Evolutionary conservation across 1,284 basidiomycete genomes (phyloP).

Genomic region (Uromyces viciae-fabae): DNA sequence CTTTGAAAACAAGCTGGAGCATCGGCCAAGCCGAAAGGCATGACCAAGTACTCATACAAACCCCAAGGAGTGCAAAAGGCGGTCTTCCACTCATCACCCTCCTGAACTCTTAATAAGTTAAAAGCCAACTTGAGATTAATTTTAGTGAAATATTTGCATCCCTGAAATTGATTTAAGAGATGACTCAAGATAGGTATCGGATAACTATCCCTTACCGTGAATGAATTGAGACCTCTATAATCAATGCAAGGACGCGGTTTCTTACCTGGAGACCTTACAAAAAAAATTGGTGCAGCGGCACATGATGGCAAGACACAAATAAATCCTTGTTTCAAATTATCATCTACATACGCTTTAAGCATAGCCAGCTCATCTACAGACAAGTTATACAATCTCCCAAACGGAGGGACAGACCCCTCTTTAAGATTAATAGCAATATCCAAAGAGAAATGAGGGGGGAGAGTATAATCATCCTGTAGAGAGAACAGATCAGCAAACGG

Average conservation of each 20-base stretch:
- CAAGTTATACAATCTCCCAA: slow-evolving; percentile 1
- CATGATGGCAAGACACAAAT: not conserved
- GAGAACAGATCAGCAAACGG: not conserved
- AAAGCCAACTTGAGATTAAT: slow-evolving; percentile 53
- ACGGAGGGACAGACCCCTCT: not conserved
- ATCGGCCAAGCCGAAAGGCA: slow-evolving; percentile 58
- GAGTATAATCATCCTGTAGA: slow-evolving; percentile 2
- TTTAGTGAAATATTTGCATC: slow-evolving; percentile 46
- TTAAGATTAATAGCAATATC: not conserved
- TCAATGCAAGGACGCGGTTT: slow-evolving; percentile 46
- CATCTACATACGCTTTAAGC: not conserved
- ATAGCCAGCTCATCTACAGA: not conserved
- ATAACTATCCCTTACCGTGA: slow-evolving; percentile 45
- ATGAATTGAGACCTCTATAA: slow-evolving; percentile 37
- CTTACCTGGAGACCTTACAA: slow-evolving; percentile 46
- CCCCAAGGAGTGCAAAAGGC: slow-evolving; percentile 56
- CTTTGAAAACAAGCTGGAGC: slow-evolving; percentile 52
- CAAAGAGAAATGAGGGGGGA: not conserved
- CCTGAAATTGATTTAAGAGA: not conserved
- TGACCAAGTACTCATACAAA: slow-evolving; percentile 56
- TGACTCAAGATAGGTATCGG: slow-evolving; percentile 30
- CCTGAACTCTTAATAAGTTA: slow-evolving; percentile 51
- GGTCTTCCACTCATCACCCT: slow-evolving; percentile 55
- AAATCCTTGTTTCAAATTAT: not conserved
- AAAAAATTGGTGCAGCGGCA: slow-evolving; percentile 36